Conservation (phyloP, 2,329 filamentous ascomycete species). For the Fusarium sp. region DNA sequence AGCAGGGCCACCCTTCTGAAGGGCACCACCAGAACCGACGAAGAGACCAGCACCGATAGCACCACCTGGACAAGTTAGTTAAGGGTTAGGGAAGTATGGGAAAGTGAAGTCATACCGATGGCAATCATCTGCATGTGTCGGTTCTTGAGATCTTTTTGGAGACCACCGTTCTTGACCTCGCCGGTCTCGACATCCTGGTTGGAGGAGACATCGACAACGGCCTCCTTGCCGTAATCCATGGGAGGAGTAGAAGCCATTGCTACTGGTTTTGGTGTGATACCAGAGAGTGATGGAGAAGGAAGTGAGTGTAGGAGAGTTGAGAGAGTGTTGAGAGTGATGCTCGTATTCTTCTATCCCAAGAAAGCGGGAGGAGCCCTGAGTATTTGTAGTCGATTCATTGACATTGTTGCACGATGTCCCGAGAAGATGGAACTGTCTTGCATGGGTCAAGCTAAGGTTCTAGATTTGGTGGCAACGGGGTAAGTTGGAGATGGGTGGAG, state of each 20-base stretch:
- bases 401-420: constrained; percentile 16
- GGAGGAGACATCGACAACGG: constrained; percentile 36
- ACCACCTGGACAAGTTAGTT: constrained; percentile 40
- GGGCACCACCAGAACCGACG: constrained; percentile 82
- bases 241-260: constrained; percentile 39
- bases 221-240: constrained; percentile 42
- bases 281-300: constrained; percentile 2
- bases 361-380: constrained; percentile 13
- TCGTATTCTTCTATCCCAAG: constrained; percentile 34
- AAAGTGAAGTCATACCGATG: constrained; percentile 65
- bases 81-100: neutral
- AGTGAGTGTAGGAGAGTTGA: constrained; percentile 1
- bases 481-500: constrained; percentile 21
- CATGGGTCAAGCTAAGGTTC: constrained; percentile 19
- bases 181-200: constrained; percentile 41
- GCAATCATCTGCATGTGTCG: constrained; percentile 98
- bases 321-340: constrained; percentile 36
- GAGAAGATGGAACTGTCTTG: constrained; percentile 14
- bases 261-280: constrained; percentile 9
- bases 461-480: constrained; percentile 39
- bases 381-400: constrained; percentile 41
- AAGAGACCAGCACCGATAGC: constrained; percentile 83
- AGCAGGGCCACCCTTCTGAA: constrained; percentile 81
- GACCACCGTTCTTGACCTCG: constrained; percentile 40
- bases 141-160: constrained; percentile 78